These are phyloP conservation scores for Pichia insulana DNA, from an alignment of 805 yeast genomes.

Conservation along the genomic window DNA sequence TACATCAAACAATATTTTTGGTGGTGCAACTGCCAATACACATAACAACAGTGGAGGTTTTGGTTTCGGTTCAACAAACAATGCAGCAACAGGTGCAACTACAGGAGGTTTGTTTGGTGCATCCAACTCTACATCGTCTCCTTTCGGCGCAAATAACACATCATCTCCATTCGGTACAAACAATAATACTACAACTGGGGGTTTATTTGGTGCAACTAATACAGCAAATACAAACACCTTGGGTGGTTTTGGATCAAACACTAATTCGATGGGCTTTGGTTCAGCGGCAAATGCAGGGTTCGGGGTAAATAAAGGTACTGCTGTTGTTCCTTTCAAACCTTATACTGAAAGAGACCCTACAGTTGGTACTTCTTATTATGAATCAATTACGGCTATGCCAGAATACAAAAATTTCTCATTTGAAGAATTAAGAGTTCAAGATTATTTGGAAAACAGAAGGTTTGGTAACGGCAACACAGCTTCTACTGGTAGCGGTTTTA, in stretches of 20 bases:
- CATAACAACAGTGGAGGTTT: conserved; percentile 17
- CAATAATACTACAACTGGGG: conserved; percentile 12
- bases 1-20: conserved; percentile 20
- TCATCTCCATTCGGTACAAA: conserved; percentile 36
- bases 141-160: conserved; percentile 12
- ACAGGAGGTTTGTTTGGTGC: conserved; percentile 26
- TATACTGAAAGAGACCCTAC: conserved; percentile 63
- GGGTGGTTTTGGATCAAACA: conserved; percentile 13
- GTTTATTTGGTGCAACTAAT: conserved; percentile 9
- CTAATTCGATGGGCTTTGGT: conserved; percentile 2
- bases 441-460: conserved; percentile 67
- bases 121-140: conserved; percentile 8
- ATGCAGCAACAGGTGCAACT: conserved; percentile 18
- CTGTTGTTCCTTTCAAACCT: conserved; percentile 54
- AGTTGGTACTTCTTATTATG: conserved; percentile 50
- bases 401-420: conserved; percentile 74
- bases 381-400: conserved; percentile 81
- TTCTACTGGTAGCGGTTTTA: conserved; percentile 19
- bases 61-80: conserved; percentile 25
- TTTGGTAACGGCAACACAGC: conserved; percentile 34
- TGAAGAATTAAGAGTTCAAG: conserved; percentile 85
- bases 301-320: conserved; percentile 56
- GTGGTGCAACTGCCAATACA: conserved; percentile 19
- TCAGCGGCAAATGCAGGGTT: conserved; percentile 19
- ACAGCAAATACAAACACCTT: background rate